A percentile compares a stretch with the other conserved stretches of the same genome.
phyloP scores from a whole-genome alignment of 108 stramenopile species.

The Bacterosira constricta region DNA sequence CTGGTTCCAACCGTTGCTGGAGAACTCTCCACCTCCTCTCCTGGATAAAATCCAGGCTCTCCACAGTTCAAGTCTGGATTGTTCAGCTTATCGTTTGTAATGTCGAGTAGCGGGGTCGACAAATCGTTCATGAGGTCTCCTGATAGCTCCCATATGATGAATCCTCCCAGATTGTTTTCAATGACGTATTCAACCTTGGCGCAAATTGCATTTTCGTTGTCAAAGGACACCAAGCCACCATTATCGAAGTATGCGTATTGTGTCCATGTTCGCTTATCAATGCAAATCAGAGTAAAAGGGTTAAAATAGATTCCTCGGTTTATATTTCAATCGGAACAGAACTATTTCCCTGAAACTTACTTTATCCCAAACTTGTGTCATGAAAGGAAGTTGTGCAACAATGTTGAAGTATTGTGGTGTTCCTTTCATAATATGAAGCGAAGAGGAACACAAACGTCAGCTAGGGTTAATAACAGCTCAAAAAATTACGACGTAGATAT shows the following conservation, averaged over 20 bases:
- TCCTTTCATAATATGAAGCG: slow-evolving; percentile 6
- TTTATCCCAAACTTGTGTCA: slow-evolving; percentile 31
- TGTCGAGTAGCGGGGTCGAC: slow-evolving; percentile 38
- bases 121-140: slow-evolving; percentile 38
- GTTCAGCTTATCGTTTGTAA: slow-evolving; percentile 19
- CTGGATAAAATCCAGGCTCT: slow-evolving; percentile 6
- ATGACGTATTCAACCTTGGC: slow-evolving; percentile 36
- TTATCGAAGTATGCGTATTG: slow-evolving; percentile 35
- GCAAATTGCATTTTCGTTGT: slow-evolving; percentile 38
- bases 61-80: slow-evolving; percentile 17
- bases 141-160: slow-evolving; percentile 39
- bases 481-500: not conserved
- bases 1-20: too few relatives aligned
- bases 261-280: slow-evolving; percentile 13
- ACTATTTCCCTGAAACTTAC: not conserved
- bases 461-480: not conserved
- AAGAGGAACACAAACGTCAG: not conserved
- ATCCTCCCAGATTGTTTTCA: slow-evolving; percentile 32
- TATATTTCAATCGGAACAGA: not conserved
- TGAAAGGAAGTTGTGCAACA: slow-evolving; percentile 29
- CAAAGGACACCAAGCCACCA: slow-evolving; percentile 29
- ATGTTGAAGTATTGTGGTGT: slow-evolving; percentile 56
- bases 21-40: not conserved
- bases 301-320: not conserved
- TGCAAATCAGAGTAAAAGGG: not conserved